These are phyloP conservation scores for Termitomyces sp. DNA, from an alignment of 768 basidiomycete genomes.

Conservation along the genomic window DNA sequence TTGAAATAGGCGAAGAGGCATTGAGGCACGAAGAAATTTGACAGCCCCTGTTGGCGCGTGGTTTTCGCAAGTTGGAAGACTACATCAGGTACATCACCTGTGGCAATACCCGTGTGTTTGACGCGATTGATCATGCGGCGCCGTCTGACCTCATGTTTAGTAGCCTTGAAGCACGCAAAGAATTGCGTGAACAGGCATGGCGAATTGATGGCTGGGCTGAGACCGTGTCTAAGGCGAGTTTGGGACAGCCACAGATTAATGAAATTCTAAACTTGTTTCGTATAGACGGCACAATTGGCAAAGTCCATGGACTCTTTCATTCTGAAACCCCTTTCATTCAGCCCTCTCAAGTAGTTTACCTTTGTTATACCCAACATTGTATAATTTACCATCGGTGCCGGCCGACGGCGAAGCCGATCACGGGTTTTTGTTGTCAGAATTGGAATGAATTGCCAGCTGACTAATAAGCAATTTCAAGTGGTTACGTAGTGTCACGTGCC, in stretches of 20 bases:
- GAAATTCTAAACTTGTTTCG: slow-evolving; percentile 8
- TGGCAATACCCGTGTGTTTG: slow-evolving; percentile 90
- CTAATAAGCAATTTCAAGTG: background rate
- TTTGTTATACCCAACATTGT: slow-evolving; percentile 7
- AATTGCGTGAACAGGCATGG: slow-evolving; percentile 88
- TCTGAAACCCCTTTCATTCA: slow-evolving; percentile 73
- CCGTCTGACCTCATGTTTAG: slow-evolving; percentile 28
- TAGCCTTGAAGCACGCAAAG: slow-evolving; percentile 75
- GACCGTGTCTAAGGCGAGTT: slow-evolving; percentile 80
- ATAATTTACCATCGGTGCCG: slow-evolving; percentile 1
- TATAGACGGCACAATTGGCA: slow-evolving; percentile 84
- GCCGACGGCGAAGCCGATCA: slow-evolving; percentile 1
- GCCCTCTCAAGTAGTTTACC: slow-evolving; percentile 66
- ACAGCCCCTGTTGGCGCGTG: slow-evolving; percentile 87
- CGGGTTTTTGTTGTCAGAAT: background rate
- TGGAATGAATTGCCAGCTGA: background rate
- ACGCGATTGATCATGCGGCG: slow-evolving; percentile 7
- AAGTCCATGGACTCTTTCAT: slow-evolving; percentile 86
- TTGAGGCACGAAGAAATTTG: slow-evolving; percentile 87
- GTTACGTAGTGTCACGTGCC: slow-evolving; percentile 25
- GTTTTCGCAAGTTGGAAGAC: slow-evolving; percentile 83
- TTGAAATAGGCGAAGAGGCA: slow-evolving; percentile 77
- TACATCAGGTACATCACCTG: slow-evolving; percentile 91
- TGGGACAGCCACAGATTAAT: slow-evolving; percentile 1
- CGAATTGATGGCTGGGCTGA: slow-evolving; percentile 93